Evolutionary conservation across 1,284 basidiomycete species (phyloP).

Genomic region (Volvariella volvacea): DNA sequence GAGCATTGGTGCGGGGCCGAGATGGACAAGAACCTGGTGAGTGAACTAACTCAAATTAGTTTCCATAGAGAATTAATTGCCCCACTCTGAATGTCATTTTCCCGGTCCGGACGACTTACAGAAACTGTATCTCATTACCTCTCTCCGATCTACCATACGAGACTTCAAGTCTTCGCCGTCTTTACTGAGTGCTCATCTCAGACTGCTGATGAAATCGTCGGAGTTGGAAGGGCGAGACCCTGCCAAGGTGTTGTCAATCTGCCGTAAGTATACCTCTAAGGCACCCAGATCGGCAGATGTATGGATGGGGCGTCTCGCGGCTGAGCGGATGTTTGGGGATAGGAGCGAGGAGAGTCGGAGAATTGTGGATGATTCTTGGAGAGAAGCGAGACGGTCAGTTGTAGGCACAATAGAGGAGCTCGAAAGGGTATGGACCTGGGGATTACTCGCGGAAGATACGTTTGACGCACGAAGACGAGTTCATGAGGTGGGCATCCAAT

Average conservation of each 20-base stretch:
- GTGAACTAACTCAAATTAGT: conserved; percentile 16
- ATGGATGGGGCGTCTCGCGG: conserved; percentile 49
- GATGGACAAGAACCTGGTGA: conserved; percentile 49
- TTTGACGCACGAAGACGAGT: conserved; percentile 17
- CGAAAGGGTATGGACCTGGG: conserved; percentile 46
- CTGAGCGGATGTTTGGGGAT: conserved; percentile 28
- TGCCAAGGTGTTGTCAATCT: conserved; percentile 32
- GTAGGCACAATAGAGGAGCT: conserved; percentile 23
- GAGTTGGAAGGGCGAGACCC: conserved; percentile 21
- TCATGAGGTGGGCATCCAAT: conserved; percentile 30
- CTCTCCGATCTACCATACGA: conserved; percentile 38
- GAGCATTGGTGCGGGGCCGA: conserved; percentile 43
- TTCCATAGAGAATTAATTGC: conserved; percentile 1
- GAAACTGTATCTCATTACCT: conserved; percentile 44
- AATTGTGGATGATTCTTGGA: conserved; percentile 28
- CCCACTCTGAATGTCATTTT: background rate
- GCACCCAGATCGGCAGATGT: conserved; percentile 29
- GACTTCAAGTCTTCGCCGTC: conserved; percentile 24
- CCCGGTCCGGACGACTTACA: conserved; percentile 9
- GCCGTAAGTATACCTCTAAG: conserved; percentile 37
- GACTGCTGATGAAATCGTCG: conserved; percentile 29
- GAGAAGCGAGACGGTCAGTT: conserved; percentile 33
- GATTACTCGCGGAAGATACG: conserved; percentile 22
- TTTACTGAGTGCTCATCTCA: conserved; percentile 41
- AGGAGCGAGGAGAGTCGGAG: conserved; percentile 8